These are phyloP conservation scores for Zostera marina DNA, from an alignment of 116 monocot genomes.

Conservation along the genomic window DNA sequence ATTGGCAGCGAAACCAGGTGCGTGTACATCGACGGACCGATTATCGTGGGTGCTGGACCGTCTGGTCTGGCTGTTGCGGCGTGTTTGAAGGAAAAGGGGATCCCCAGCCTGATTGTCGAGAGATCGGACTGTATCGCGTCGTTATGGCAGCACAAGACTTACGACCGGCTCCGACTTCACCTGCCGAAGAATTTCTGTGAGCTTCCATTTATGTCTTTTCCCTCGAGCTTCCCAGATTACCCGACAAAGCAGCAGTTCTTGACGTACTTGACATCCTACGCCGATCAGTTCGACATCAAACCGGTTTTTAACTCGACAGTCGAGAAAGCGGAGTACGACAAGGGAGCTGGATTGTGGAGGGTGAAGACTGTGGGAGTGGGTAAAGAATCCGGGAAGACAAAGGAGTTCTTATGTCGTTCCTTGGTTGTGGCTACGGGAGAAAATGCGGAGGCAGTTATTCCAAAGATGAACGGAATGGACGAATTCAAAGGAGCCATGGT, in stretches of 20 bases:
- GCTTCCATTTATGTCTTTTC: constrained; percentile 69
- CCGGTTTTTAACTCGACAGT: constrained; percentile 37
- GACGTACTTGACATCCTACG: constrained; percentile 43
- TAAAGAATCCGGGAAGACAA: constrained; percentile 8
- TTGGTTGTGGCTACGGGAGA: constrained; percentile 74
- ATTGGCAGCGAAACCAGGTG: background rate
- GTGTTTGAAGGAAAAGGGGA: constrained; percentile 42
- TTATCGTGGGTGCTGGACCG: constrained; percentile 61
- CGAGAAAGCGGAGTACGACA: constrained; percentile 40
- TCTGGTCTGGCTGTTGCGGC: constrained; percentile 72
- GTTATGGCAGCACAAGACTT: constrained; percentile 60
- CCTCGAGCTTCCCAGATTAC: constrained; percentile 33
- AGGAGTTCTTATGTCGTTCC: constrained; percentile 31
- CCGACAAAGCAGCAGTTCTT: constrained; percentile 72
- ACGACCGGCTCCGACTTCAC: constrained; percentile 74
- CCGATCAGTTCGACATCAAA: constrained; percentile 25
- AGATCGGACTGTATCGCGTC: constrained; percentile 62
- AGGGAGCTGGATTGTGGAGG: constrained; percentile 28
- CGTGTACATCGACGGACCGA: constrained; percentile 25
- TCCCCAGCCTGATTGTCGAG: constrained; percentile 52
- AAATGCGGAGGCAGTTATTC: constrained; percentile 59
- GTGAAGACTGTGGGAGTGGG: constrained; percentile 10
- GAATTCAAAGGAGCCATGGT: constrained; percentile 29
- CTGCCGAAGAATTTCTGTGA: constrained; percentile 70
- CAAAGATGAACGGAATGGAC: constrained; percentile 42